These are phyloP conservation scores for Vitis rupestris DNA, from an alignment of 164 flowering plant genomes.

Conservation along the genomic window DNA sequence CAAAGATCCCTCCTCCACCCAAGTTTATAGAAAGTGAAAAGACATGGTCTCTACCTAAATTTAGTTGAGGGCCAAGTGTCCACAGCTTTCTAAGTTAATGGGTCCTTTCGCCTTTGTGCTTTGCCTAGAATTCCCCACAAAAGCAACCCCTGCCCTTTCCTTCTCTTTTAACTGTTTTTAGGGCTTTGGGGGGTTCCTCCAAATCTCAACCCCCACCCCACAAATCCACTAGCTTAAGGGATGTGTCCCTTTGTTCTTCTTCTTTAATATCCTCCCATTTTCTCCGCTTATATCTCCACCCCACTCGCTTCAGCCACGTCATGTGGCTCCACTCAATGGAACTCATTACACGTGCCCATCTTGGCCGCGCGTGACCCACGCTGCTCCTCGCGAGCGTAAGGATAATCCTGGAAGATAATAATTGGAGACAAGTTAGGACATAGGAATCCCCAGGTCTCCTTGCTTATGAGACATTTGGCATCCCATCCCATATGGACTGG, in stretches of 20 bases:
- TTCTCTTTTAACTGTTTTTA: neutral
- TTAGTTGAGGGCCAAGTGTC: conserved; percentile 1
- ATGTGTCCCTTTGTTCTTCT: conserved; percentile 5
- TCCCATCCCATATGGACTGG: conserved; percentile 18
- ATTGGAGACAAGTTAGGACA: conserved; percentile 28
- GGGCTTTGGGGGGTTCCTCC: neutral
- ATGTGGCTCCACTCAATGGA: too few relatives aligned
- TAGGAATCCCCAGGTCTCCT: conserved; percentile 17
- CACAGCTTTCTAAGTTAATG: neutral
- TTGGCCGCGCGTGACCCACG: too few relatives aligned
- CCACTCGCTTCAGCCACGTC: too few relatives aligned
- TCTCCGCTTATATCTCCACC: too few relatives aligned
- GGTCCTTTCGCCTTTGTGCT: neutral
- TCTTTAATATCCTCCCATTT: too few relatives aligned
- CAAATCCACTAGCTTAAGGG: conserved; percentile 20
- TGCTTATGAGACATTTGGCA: conserved; percentile 29
- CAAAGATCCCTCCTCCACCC: conserved; percentile 17
- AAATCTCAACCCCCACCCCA: neutral
- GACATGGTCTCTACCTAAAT: conserved; percentile 4
- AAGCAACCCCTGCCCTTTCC: neutral
- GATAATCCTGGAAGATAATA: neutral
- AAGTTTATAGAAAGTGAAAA: conserved; percentile 6
- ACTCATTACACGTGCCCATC: too few relatives aligned
- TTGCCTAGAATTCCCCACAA: neutral
- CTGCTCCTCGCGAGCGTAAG: too few relatives aligned